Evolutionary conservation across 192 early-diverging fungal genomes (phyloP), one percentile per base, ranked within the genome.

Genomic region (Physocladia obscura): DNA sequence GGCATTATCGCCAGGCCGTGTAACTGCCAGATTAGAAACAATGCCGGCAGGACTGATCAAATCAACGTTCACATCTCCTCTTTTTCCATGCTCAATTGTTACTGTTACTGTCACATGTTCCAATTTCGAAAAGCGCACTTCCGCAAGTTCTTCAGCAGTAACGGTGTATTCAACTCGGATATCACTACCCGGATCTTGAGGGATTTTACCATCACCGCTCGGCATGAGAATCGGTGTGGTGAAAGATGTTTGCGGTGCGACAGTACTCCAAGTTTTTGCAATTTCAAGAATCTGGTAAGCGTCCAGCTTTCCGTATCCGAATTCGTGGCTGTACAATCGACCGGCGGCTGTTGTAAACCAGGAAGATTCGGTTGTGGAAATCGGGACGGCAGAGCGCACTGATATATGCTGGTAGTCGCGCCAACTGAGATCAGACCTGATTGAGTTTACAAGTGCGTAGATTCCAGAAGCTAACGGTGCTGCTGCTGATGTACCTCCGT

Each of bases 401-500:
- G 88, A 82, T 15, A 99, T 77, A 38, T 94, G 89, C 78, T 99
- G 97, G 29, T 95, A 74, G 67, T 98, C 95, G 24, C 97, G 80
- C 97, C 97, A 99, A 36, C 84, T 88, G 47, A 99, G 83, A 55
- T 99, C 22, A 3, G 58, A 86, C 83, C 85, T 61, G 30, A 83
- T 74, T 26, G 72, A 68, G 29, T 98, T 75, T 0, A 91, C 94
- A 13, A 98, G 83, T 2, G 95, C 92, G 76, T 92, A 90, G 27
- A 97, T 84, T 29, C 95, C 97, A 0, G 95, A 89, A 3, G 89
- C 95, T 36, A 99, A 72, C 2, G 97, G 95, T 0, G 97, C 97
- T 4, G 97, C 95, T 4, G 95, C 97, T 15, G 93, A 94, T 8
- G 97, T 99, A 2, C 97, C 97, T 30, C 93, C 91, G 73, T 97